Base-by-base conservation (phyloP, 148 eudicot species). In the Amaranthus cruentus region DNA sequence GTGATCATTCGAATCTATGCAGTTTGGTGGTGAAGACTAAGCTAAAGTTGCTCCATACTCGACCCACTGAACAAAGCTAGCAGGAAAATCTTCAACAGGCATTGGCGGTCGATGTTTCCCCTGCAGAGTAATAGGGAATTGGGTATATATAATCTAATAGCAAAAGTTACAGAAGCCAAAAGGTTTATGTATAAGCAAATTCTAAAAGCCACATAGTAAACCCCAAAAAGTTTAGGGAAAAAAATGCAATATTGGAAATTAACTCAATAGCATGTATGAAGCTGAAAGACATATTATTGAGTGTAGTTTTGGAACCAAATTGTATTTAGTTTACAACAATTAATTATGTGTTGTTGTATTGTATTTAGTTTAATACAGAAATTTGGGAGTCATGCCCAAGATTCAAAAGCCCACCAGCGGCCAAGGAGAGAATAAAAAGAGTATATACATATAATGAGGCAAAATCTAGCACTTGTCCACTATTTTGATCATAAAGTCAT, bases 61-160 rank as follows among this genome's bases (percentile, higher is more conserved):
- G 43, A 92, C 92, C 98, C 96, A 90, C 3, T 82, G 75, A 44
- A 69, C 79, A 67, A 93, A 90, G 55, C 76, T 74, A 7, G 83
- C 88, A 6, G 91, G 80, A 81, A 47, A 90, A 57, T 81, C 88
- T 1, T 77, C 70, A 5, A 69, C 67, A 28, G 38, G 38, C 38
- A 28, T 2, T 38, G 51, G 38, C 13, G 76, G 70, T 55, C 38
- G 78, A 50, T 13, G 69, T 77, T 70, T 82, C 42, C 76, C 85
- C 85, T 85, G 70, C 9, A 76, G 14, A 52, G 43, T 73, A 28
- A 7, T 10, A 72, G 63, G 21, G 43, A 3, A 73, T 43, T 15
- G 15, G 38, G 57, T 70, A 12, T 47, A 12, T 47, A 21, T n/a
- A 12, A 68, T 11, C 42, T 14, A n/a, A 28, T 28, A 78, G 13